Evolutionary conservation across 768 basidiomycete species (phyloP), one percentile per base, ranked within the genome.

Genomic region (Kwoniella bestiolae): DNA sequence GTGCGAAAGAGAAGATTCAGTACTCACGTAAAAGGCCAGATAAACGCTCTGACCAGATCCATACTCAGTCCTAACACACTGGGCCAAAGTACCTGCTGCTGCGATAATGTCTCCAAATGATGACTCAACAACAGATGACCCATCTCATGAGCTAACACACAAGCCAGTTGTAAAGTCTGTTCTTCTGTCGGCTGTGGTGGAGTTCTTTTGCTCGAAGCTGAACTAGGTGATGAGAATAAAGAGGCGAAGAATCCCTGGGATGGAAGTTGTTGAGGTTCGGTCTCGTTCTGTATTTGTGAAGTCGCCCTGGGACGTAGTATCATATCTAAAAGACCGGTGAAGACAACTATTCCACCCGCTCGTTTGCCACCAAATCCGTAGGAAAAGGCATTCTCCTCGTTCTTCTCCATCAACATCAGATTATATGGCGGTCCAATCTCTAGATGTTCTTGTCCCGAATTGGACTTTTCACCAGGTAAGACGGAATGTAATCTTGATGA

Each of bases 311-410:
- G 11, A 38, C 51, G 85, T 44, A 96, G 83, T 56, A 97, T 89
- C 60, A 92, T 88, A 76, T 97, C 91, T 53, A 98, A 78, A 82
- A 97, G 92, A 5, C 95, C 95, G 12, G 91, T 91, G 80, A 92
- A 97, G 8, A 99, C 87, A 60, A 98, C 94, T 63, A 99, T 86
- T 5, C 96, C 95, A 63, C 92, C 94, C 0, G 89, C 91, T 38
- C 91, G 90, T 73, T 93, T 87, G 12, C 92, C 92, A 3, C 80
- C 79, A 70, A 97, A 98, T 1, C 95, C 95, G 76, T 94, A 97
- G 1, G 90, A 91, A 80, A 99, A 96, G 1, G 96, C 95, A 75
- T 97, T 99, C 8, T 87, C 85, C 65, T 91, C 89, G 0, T 91
- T 89, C 66, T 89, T 88, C 56, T 97, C 91, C 50, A 95, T 87